Evolutionary conservation across 139 green algal genomes (phyloP).

Genomic region (Desmodesmus armatus): DNA sequence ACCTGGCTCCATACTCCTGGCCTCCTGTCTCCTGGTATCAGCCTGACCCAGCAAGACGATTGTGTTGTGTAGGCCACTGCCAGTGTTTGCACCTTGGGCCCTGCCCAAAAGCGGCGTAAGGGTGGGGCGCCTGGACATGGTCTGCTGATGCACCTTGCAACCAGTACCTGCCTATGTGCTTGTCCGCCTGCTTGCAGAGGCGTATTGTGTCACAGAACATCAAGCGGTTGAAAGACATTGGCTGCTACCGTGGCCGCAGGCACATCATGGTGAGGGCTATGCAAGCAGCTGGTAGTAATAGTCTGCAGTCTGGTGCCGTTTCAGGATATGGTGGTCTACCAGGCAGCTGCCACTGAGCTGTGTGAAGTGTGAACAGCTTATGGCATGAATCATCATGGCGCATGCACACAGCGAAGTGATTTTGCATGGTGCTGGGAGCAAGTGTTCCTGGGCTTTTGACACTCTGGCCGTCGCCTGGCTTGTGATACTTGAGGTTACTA

Average conservation of each 20-base stretch:
- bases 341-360: not conserved
- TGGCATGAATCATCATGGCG: not conserved
- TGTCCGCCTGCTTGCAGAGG: conserved; percentile 63
- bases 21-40: no score
- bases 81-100: no score
- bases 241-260: conserved; percentile 94
- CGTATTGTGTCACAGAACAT: conserved; percentile 93
- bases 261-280: conserved; percentile 84
- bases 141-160: no score
- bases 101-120: no score
- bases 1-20: no score
- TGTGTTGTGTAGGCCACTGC: no score
- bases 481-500: not conserved
- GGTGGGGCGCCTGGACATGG: no score
- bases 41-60: no score
- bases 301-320: not conserved
- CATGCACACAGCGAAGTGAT: no score
- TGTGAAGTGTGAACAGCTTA: not conserved
- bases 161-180: no score
- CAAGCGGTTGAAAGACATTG: conserved; percentile 98
- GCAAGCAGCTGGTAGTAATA: not conserved
- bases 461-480: not conserved
- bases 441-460: not conserved
- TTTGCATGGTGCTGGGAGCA: no score
- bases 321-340: no score